Conservation (phyloP, 345 rosid species). For the Hirschfeldia incana region DNA sequence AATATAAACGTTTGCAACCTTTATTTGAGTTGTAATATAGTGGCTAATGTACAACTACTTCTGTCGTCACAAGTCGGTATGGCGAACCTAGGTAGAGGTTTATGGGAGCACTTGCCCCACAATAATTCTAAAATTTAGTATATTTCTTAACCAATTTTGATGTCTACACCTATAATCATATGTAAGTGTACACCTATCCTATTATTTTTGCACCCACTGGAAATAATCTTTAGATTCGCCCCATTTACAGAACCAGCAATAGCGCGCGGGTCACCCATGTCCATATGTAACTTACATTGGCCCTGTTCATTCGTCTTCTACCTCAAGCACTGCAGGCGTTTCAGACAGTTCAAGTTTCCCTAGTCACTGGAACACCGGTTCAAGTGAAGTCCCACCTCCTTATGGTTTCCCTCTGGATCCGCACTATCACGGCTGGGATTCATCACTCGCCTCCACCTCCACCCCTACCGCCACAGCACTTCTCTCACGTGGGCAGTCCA, state of each 20-base stretch:
- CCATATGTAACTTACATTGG: slow-evolving; percentile 90
- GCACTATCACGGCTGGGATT: slow-evolving; percentile 55
- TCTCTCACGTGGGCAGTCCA: slow-evolving; percentile 51
- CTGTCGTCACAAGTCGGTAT: too few species aligned
- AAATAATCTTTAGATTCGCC: too few species aligned
- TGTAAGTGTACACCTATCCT: too few species aligned
- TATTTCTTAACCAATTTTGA: too few species aligned
- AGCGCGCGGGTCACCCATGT: slow-evolving; percentile 73
- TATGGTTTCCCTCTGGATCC: slow-evolving; percentile 81
- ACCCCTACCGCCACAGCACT: slow-evolving; percentile 50
- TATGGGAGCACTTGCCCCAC: too few species aligned
- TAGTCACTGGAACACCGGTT: slow-evolving; percentile 66
- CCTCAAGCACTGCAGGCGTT: slow-evolving; percentile 63
- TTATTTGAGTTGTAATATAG: too few species aligned
- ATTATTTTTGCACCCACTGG: too few species aligned
- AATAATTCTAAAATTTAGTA: too few species aligned
- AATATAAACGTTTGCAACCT: too few species aligned
- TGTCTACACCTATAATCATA: too few species aligned
- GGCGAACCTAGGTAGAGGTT: too few species aligned
- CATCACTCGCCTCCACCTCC: slow-evolving; percentile 32
- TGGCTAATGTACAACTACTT: too few species aligned
- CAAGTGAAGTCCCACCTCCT: slow-evolving; percentile 65
- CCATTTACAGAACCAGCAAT: slow-evolving; percentile 68
- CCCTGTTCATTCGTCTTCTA: slow-evolving; percentile 72
- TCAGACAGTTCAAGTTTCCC: slow-evolving; percentile 69